A percentile compares a stretch with the other conserved stretches of the same genome.
Conservation (phyloP, 2,329 filamentous ascomycete genomes). For the Colletotrichum noveboracense region DNA sequence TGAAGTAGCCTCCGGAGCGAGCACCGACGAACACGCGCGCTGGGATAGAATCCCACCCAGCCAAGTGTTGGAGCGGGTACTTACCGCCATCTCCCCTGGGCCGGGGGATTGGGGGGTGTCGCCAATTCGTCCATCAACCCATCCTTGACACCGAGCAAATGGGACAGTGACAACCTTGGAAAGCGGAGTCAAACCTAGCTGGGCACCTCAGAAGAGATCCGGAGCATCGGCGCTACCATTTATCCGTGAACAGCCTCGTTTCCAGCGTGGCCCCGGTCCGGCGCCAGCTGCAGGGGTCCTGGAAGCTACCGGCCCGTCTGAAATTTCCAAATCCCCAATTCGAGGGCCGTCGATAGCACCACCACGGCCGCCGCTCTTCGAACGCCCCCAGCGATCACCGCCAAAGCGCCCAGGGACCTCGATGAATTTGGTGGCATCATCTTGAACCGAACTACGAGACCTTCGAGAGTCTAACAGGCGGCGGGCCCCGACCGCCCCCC, state of each 20-base stretch:
- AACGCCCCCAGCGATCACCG: background rate
- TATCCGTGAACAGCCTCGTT: background rate
- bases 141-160: background rate
- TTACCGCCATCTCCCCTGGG: conserved; percentile 9
- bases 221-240: background rate
- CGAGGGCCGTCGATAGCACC: conserved; percentile 6
- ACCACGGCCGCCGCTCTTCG: background rate
- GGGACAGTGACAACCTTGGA: background rate
- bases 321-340: conserved; percentile 23
- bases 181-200: background rate
- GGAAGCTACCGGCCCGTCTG: conserved; percentile 12
- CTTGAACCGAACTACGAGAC: background rate
- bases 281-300: conserved; percentile 8
- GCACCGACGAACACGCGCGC: background rate
- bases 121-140: background rate
- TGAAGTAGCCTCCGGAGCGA: background rate
- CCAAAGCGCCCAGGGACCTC: background rate
- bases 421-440: background rate
- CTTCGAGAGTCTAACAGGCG: background rate
- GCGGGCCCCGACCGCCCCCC: background rate
- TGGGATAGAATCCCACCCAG: background rate
- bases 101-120: background rate
- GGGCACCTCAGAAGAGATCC: background rate
- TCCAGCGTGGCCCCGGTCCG: background rate
- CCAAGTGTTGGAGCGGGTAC: background rate